Percentiles rank a stretch among this genome's conserved stretches.
Evolutionary conservation across 1,284 basidiomycete species (phyloP).

Genomic region (Malassezia vespertilionis): DNA sequence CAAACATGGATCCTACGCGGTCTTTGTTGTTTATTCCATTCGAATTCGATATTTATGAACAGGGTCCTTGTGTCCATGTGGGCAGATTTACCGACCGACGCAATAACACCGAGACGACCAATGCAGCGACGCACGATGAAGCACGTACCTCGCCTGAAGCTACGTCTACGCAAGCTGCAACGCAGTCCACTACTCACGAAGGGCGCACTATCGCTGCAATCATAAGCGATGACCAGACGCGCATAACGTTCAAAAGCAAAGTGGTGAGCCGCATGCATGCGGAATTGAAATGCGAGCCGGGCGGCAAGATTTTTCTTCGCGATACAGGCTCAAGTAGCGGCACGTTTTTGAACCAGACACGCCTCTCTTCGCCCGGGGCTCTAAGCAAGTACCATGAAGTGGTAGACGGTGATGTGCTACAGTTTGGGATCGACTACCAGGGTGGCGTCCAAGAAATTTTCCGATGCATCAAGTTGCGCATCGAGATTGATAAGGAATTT

Average conservation of each 20-base stretch:
- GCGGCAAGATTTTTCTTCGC: constrained; percentile 66
- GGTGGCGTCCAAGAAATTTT: constrained; percentile 95
- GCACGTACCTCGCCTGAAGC: not conserved
- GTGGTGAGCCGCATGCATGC: constrained; percentile 90
- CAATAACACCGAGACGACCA: not conserved
- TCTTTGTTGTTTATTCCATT: constrained; percentile 88
- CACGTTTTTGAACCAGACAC: constrained; percentile 90
- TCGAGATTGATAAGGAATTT: constrained; percentile 74
- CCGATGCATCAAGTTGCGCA: constrained; percentile 89
- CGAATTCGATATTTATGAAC: constrained; percentile 60
- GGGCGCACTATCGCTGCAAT: constrained; percentile 12
- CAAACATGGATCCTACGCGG: constrained; percentile 78
- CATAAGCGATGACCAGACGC: constrained; percentile 29
- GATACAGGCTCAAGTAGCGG: constrained; percentile 85
- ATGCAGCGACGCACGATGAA: not conserved
- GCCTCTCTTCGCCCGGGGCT: constrained; percentile 69
- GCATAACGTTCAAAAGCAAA: constrained; percentile 82
- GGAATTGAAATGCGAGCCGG: constrained; percentile 70
- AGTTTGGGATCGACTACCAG: constrained; percentile 95
- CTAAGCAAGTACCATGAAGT: constrained; percentile 64
- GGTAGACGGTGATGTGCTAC: constrained; percentile 86
- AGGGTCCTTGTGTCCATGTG: constrained; percentile 39
- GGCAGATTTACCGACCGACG: constrained; percentile 9
- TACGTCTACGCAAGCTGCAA: not conserved
- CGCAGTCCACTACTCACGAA: constrained; percentile 47